Conservation (phyloP, 164 flowering plant species). For the Nymphaea colorata region DNA sequence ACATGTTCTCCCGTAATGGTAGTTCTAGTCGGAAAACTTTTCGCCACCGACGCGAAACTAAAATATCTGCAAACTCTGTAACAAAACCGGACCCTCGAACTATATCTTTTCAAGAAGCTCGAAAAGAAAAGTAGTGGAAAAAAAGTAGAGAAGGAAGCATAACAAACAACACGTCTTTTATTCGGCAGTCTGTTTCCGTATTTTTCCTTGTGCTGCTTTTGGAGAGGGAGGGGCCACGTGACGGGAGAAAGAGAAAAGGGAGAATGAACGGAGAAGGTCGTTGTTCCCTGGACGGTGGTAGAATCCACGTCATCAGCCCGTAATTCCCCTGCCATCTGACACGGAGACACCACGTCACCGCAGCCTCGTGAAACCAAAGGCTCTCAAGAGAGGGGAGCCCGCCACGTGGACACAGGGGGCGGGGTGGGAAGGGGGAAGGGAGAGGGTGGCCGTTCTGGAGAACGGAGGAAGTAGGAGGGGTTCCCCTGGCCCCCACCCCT, state of each 20-base stretch:
- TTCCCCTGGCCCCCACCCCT: not conserved
- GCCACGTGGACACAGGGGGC: not conserved
- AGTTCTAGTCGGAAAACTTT: too few species aligned
- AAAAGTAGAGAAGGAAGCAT: too few species aligned
- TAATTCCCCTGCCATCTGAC: constrained; percentile 2
- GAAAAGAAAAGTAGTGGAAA: too few species aligned
- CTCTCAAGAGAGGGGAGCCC: too few species aligned
- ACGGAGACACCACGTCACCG: constrained; percentile 1
- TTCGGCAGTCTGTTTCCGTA: too few species aligned
- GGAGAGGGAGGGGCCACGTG: not conserved
- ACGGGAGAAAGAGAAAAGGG: not conserved
- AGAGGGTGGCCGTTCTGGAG: not conserved
- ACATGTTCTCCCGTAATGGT: too few species aligned
- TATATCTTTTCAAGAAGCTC: too few species aligned
- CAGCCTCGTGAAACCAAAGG: not conserved
- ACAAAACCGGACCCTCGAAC: too few species aligned
- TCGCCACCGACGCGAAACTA: too few species aligned
- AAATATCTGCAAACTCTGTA: too few species aligned
- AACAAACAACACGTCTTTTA: too few species aligned
- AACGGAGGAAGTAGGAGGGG: not conserved
- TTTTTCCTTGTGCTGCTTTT: not conserved
- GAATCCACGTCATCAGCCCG: not conserved
- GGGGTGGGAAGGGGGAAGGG: too few species aligned
- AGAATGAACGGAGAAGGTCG: not conserved
- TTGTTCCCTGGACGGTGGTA: constrained; percentile 18